phyloP scores from a whole-genome alignment of 257 asterid species.

The Solanum pennellii region DNA sequence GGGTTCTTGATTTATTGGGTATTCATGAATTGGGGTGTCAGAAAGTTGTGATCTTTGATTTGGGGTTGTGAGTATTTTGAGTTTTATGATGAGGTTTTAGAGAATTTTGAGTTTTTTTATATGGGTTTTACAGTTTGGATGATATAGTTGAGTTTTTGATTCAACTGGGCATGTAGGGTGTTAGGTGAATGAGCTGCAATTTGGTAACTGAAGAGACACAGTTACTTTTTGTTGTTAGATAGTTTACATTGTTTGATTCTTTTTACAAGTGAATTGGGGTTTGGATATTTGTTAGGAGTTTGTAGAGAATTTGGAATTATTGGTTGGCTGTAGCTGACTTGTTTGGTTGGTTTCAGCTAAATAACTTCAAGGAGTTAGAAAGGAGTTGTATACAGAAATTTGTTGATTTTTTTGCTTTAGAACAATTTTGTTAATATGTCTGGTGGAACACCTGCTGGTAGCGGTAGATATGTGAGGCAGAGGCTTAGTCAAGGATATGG shows the following conservation, averaged over 20 bases:
- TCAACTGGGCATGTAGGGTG: not conserved
- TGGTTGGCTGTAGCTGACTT: not conserved
- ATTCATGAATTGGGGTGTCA: conserved; percentile 11
- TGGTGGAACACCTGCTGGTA: conserved; percentile 46
- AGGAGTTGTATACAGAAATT: not conserved
- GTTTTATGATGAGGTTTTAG: not conserved
- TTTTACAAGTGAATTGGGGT: not conserved
- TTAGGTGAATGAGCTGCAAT: not conserved
- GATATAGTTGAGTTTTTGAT: not conserved
- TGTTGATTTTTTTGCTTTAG: not conserved
- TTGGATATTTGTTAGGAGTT: not conserved
- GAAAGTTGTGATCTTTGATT: conserved; percentile 6
- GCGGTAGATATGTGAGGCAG: conserved; percentile 41
- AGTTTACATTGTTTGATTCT: conserved; percentile 4
- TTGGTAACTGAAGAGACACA: not conserved
- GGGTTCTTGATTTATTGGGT: not conserved
- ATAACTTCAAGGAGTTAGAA: not conserved
- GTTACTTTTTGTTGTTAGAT: not conserved
- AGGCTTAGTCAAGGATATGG: conserved; percentile 56
- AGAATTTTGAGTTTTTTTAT: conserved; percentile 8
- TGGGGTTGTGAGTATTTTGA: conserved; percentile 15
- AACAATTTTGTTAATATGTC: conserved; percentile 24
- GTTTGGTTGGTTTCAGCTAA: not conserved
- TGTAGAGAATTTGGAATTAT: not conserved
- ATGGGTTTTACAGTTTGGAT: conserved; percentile 7